A percentile compares a stretch with the other conserved stretches of the same genome.
These are phyloP conservation scores for Litchi chinensis DNA, from an alignment of 345 rosid species.

Conservation along the genomic window DNA sequence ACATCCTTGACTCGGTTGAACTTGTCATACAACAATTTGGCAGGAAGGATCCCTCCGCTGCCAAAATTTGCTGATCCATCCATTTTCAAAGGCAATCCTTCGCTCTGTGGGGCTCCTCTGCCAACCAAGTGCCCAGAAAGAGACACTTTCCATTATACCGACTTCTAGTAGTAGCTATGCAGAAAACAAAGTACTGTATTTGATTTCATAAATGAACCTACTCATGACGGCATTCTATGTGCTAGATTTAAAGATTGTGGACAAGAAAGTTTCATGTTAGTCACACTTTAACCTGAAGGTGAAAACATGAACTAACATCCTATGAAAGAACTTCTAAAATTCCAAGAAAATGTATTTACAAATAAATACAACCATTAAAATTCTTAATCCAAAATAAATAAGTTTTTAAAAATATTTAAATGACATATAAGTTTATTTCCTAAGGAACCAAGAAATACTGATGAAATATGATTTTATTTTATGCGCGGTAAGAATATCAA, in stretches of 20 bases:
- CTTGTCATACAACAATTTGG: slow-evolving; percentile 52
- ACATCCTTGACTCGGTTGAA: slow-evolving; percentile 37
- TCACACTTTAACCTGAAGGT: too few species aligned
- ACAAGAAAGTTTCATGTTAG: slow-evolving; percentile 9
- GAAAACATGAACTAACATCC: too few species aligned
- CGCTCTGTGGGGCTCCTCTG: slow-evolving; percentile 51
- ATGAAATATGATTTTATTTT: too few species aligned
- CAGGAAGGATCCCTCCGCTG: slow-evolving; percentile 48
- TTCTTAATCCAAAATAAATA: too few species aligned
- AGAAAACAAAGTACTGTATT: slow-evolving; percentile 8
- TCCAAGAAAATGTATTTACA: too few species aligned
- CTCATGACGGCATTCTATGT: slow-evolving; percentile 24
- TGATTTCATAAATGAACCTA: neutral
- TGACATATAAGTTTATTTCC: too few species aligned
- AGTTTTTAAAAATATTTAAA: too few species aligned
- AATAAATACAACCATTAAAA: too few species aligned
- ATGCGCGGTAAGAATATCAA: too few species aligned
- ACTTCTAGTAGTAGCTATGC: slow-evolving; percentile 18
- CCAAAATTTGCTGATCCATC: slow-evolving; percentile 43
- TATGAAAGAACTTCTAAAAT: too few species aligned
- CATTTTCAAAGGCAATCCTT: slow-evolving; percentile 45
- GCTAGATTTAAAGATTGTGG: neutral
- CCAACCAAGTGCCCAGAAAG: slow-evolving; percentile 37
- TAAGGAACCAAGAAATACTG: too few species aligned
- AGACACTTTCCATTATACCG: slow-evolving; percentile 23